Evolutionary conservation across 768 basidiomycete species (phyloP), one percentile per base, ranked within the genome.

Genomic region (Phlebiopsis gigantea): DNA sequence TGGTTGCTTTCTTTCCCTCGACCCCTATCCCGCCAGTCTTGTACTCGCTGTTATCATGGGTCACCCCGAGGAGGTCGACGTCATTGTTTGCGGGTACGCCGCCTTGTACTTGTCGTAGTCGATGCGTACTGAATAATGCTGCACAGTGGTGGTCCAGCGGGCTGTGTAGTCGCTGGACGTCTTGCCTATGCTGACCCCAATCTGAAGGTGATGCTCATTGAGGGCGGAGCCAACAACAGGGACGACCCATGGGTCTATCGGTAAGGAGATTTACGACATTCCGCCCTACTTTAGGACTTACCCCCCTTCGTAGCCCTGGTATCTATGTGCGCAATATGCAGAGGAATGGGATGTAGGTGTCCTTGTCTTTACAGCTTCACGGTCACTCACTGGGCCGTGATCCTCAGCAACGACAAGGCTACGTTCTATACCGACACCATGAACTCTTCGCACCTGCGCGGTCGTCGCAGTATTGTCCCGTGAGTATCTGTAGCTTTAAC

Each of bases 161-260:
- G 84, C 58, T 83, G 83, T 64, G 85, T 85, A 50, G 79, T 82
- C 26, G 86, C 86, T 12, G 86, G 86, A 53, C 76, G 86, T 55
- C 71, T 88, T 52, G 86, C 86, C 0, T 84, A 82, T 62, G 84
- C 85, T 39, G 86, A 87, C 69, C 84, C 85, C 24, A 87, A 73
- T 63, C 69, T 88, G 55, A 85, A 87, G 67, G 85, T 88, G 57
- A 84, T 87, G 83, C 79, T 88, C 62, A 82, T 87, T 57, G 86
- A 87, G 75, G 86, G 76, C 53, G 84, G 85, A 56, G 81, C 82
- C 19, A 86, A 86, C 74, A 87, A 87, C 70, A 75, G 82, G 14
- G 84, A 86, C 62, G 85, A 87, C 59, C 85, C 85, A 44, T 87
- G 84, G 85, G 86, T 88, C 49, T 87, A 87, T 67, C 73, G 82